These are phyloP conservation scores for Echinochloa phyllopogon DNA, from an alignment of 176 grass and related monocot species.

Conservation along the genomic window DNA sequence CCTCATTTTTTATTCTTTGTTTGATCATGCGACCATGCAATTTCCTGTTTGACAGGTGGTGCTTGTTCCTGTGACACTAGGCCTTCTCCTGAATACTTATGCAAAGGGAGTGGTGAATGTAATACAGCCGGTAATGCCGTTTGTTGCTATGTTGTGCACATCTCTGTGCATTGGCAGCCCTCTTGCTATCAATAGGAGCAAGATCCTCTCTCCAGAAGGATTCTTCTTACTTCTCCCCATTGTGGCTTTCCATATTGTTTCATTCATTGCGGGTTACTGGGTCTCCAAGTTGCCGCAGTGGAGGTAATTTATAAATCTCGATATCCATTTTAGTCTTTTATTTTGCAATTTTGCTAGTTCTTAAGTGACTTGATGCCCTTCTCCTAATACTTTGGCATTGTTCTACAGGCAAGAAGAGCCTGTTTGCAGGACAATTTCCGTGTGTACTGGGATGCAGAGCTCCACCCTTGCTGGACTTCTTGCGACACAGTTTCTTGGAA, in stretches of 20 bases:
- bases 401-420: constrained; percentile 74
- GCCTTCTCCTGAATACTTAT: constrained; percentile 88
- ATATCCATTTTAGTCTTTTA: background rate
- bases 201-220: constrained; percentile 76
- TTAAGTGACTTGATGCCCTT: background rate
- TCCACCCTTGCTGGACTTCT: constrained; percentile 94
- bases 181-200: constrained; percentile 87
- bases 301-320: constrained; percentile 56
- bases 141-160: constrained; percentile 92
- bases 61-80: constrained; percentile 78
- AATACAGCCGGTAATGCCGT: constrained; percentile 84
- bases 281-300: constrained; percentile 75
- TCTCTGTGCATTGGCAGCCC: constrained; percentile 94
- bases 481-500: constrained; percentile 88
- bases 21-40: constrained; percentile 5
- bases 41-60: constrained; percentile 64
- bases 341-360: background rate
- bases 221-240: constrained; percentile 80
- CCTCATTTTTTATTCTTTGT: background rate
- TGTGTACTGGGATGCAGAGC: constrained; percentile 97
- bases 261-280: constrained; percentile 81
- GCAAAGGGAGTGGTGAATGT: constrained; percentile 73
- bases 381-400: background rate
- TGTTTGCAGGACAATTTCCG: constrained; percentile 75
- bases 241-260: constrained; percentile 75